These are phyloP conservation scores for Coniochaeta prunicola DNA, from an alignment of 2,329 filamentous ascomycete genomes.

Conservation along the genomic window DNA sequence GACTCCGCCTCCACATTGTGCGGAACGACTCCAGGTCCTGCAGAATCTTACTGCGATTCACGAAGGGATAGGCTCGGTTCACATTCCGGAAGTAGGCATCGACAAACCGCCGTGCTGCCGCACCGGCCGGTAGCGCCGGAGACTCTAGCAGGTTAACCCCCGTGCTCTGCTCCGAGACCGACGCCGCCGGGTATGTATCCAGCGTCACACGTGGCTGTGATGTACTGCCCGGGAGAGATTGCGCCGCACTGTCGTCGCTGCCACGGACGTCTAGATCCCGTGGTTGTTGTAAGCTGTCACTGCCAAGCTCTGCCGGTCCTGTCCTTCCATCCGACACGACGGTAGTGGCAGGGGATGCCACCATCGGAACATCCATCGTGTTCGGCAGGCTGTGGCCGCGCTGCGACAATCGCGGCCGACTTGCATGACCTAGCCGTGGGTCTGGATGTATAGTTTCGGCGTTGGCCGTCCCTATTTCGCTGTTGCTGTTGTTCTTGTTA, in stretches of 20 bases:
- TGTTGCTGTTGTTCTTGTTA: conserved; percentile 22
- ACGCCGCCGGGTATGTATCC: background rate
- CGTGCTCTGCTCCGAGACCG: background rate
- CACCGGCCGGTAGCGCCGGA: conserved; percentile 12
- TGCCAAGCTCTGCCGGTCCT: too few species aligned
- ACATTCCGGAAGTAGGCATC: conserved; percentile 39
- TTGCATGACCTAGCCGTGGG: too few species aligned
- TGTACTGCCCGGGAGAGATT: conserved; percentile 13
- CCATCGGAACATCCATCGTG: too few species aligned
- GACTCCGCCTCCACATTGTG: conserved; percentile 15
- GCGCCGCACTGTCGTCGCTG: too few species aligned
- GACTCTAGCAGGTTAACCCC: background rate
- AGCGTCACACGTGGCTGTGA: background rate
- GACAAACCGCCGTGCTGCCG: conserved; percentile 25
- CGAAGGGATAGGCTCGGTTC: conserved; percentile 36
- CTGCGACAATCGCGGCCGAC: too few species aligned
- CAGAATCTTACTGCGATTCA: conserved; percentile 27
- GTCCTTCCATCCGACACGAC: too few species aligned
- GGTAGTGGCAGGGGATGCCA: too few species aligned
- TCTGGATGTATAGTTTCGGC: conserved; percentile 24
- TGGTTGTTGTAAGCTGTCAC: too few species aligned
- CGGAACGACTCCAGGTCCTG: conserved; percentile 23
- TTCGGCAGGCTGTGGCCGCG: too few species aligned
- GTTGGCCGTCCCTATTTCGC: conserved; percentile 24
- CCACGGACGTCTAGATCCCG: too few species aligned